These are phyloP conservation scores for Pseudognaphalium luteoalbum DNA, from an alignment of 129 eudicot genomes.

Conservation along the genomic window DNA sequence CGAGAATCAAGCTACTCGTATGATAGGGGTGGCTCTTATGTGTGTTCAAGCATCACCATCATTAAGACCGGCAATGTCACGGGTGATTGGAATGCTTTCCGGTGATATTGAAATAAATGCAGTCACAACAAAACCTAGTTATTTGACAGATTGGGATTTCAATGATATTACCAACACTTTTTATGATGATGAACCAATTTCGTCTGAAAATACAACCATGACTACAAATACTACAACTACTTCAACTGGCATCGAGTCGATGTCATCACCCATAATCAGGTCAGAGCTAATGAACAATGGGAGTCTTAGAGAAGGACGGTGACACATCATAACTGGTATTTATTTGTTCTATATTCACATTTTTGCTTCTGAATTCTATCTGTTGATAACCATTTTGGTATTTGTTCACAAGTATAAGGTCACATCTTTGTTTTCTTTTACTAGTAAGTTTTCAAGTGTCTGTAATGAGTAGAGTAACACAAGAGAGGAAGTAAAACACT, in stretches of 20 bases:
- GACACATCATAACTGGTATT: constrained; percentile 11
- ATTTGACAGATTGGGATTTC: constrained; percentile 66
- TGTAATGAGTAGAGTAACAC: not conserved
- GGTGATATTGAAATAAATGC: constrained; percentile 58
- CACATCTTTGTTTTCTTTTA: constrained; percentile 5
- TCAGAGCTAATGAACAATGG: constrained; percentile 27
- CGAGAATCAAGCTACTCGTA: constrained; percentile 50
- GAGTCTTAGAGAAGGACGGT: constrained; percentile 47
- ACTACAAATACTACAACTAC: constrained; percentile 21
- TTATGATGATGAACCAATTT: constrained; percentile 26
- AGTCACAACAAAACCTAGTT: constrained; percentile 61
- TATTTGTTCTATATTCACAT: not conserved
- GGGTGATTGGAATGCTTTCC: constrained; percentile 63
- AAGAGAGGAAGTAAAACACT: not conserved
- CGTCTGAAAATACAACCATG: constrained; percentile 18
- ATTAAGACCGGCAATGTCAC: constrained; percentile 69
- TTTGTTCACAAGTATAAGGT: not conserved
- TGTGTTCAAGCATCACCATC: constrained; percentile 74
- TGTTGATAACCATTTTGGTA: constrained; percentile 7
- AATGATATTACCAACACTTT: constrained; percentile 50
- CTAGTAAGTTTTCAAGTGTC: not conserved
- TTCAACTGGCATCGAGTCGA: constrained; percentile 28
- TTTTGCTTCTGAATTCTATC: not conserved
- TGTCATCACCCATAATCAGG: constrained; percentile 33
- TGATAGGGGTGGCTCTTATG: constrained; percentile 59